Evolutionary conservation across 2,329 filamentous ascomycete species (phyloP), one percentile per base, ranked within the genome.

Genomic region (Didymella keratinophila): DNA sequence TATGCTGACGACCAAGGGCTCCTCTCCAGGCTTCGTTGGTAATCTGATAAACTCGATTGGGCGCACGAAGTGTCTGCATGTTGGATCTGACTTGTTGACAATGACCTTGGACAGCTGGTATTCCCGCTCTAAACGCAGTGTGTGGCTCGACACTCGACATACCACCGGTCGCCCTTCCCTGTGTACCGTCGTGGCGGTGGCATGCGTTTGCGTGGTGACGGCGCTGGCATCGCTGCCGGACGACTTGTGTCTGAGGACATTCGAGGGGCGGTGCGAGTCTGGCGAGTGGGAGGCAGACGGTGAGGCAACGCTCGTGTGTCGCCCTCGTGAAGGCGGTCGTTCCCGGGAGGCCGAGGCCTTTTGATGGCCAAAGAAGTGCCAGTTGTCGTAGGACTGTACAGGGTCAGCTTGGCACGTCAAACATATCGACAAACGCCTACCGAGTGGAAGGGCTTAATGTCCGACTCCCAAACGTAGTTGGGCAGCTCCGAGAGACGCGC

Each of bases 51-150:
- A 84, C 63, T 97, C 92, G 54, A 98, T 81, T 1, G 93, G 92
- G 58, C 87, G 89, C 37, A 92, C 86, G 59, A 95, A 93, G 73
- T 96, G 91, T 55, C 87, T 83, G 61, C 87, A 89, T 21, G 88
- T 80, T 0, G 89, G 89, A 72, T 96, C 92, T 25, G 87, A 88
- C 14, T 87, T 87, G 54, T 85, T 82, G 37, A 88, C 87, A 47
- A 97, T 82, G 59, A 83, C 86, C 76, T 90, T 92, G 71, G 89
- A 87, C 65, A 95, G 90, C 68, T 96, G 91, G 71, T 90, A 97
- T 56, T 94, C 89, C 61, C 93, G 84, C 80, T 98, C 93, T 67
- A 97, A 87, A 8, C 93, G 87, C 51, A 97, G 81, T 16, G 89
- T 84, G 77, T 97, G 92, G 61, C 86, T 89, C 0, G 93, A 97